A percentile compares a stretch with the other conserved stretches of the same genome.
phyloP scores from a whole-genome alignment of 306 rosid species.

The Corylus avellana region DNA sequence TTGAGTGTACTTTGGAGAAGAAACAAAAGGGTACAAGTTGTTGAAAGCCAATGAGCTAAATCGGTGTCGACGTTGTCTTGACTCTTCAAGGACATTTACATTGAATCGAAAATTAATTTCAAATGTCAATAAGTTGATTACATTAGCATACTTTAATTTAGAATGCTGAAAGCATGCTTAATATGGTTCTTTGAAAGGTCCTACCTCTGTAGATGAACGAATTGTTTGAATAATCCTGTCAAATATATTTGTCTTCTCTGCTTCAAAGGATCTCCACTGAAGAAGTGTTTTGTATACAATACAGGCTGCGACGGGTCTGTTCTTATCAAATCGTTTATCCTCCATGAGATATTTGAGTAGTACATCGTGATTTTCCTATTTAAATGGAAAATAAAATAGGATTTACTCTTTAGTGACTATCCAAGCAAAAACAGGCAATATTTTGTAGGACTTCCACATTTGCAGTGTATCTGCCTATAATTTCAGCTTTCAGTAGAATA shows the following conservation, averaged over 20 bases:
- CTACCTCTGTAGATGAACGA: slow-evolving; percentile 69
- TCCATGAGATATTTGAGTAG: slow-evolving; percentile 77
- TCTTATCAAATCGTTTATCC: slow-evolving; percentile 70
- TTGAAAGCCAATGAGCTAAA: slow-evolving; percentile 87
- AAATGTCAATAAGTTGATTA: slow-evolving; percentile 8
- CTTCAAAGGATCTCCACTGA: slow-evolving; percentile 91
- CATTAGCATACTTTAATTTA: not conserved
- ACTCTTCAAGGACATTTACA: slow-evolving; percentile 45
- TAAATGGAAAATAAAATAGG: slow-evolving; percentile 8
- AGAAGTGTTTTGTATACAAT: slow-evolving; percentile 75
- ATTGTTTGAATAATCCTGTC: slow-evolving; percentile 72
- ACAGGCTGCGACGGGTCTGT: slow-evolving; percentile 72
- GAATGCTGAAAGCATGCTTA: slow-evolving; percentile 11
- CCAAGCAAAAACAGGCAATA: not conserved
- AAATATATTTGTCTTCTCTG: slow-evolving; percentile 77
- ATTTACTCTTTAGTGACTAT: not conserved
- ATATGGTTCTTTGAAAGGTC: slow-evolving; percentile 5
- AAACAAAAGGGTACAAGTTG: slow-evolving; percentile 76
- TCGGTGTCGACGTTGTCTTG: slow-evolving; percentile 56
- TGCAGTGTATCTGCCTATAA: not conserved
- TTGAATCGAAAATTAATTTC: slow-evolving; percentile 19
- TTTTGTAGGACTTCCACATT: not conserved
- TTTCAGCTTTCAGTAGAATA: slow-evolving; percentile 33
- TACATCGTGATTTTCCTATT: slow-evolving; percentile 79
- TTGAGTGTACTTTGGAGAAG: slow-evolving; percentile 83